A percentile compares a stretch with the other conserved stretches of the same genome.
Conservation (phyloP, 2,329 filamentous ascomycete genomes). For the Phaeoacremonium minimum region DNA sequence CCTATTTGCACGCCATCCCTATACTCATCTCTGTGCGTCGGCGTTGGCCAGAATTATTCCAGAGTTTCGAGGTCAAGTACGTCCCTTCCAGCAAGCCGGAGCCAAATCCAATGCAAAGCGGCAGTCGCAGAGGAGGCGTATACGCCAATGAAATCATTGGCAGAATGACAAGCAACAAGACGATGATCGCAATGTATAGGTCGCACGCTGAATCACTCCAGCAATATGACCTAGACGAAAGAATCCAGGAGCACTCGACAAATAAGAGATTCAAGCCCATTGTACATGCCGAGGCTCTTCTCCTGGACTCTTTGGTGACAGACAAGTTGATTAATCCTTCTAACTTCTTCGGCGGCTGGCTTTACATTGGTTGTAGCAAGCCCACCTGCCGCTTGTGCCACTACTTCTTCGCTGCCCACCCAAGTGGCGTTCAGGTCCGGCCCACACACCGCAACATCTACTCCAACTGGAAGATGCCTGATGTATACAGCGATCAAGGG, state of each 20-base stretch:
- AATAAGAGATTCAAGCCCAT: slow-evolving; percentile 6
- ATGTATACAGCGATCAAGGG: slow-evolving; percentile 5
- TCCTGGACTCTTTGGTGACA: slow-evolving; percentile 11
- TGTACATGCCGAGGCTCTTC: slow-evolving; percentile 15
- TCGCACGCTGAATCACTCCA: slow-evolving; percentile 5
- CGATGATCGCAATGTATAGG: slow-evolving; percentile 1
- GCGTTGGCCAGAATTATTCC: slow-evolving; percentile 13
- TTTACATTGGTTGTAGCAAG: slow-evolving; percentile 18
- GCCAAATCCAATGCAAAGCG: slow-evolving; percentile 1
- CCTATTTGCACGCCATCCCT: slow-evolving; percentile 8
- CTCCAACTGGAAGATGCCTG: slow-evolving; percentile 12
- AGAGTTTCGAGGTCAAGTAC: slow-evolving; percentile 1
- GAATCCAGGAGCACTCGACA: slow-evolving; percentile 1
- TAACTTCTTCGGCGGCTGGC: slow-evolving; percentile 13
- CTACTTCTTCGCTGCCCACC: slow-evolving; percentile 13
- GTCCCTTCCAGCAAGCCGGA: slow-evolving; percentile 7
- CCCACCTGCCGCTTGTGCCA: slow-evolving; percentile 15
- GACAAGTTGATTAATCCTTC: slow-evolving; percentile 1
- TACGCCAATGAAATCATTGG: slow-evolving; percentile 11
- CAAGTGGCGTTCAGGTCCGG: slow-evolving; percentile 6
- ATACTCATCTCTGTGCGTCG: slow-evolving; percentile 1
- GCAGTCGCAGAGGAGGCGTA: no score
- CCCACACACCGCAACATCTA: slow-evolving; percentile 15
- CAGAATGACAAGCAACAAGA: slow-evolving; percentile 6
- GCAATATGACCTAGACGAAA: slow-evolving; percentile 7